These are phyloP conservation scores for Adansonia gregorii DNA, from an alignment of 441 rosid species.

Conservation along the genomic window DNA sequence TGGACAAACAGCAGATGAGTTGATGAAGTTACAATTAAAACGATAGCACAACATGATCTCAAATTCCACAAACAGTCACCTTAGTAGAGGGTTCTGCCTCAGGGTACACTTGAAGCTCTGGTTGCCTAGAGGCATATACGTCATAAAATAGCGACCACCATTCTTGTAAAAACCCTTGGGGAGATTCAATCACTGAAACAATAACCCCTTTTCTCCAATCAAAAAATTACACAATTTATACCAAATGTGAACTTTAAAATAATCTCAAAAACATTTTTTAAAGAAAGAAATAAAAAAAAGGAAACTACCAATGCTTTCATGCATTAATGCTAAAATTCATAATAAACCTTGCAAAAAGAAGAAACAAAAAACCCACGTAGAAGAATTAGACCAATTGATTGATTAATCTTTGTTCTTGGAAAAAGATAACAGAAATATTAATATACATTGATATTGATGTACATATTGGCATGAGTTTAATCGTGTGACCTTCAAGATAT, in stretches of 20 bases:
- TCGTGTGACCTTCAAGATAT: background rate
- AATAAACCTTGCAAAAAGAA: background rate
- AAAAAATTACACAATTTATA: background rate
- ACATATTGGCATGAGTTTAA: background rate
- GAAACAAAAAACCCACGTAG: constrained; percentile 1
- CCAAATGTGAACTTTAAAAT: background rate
- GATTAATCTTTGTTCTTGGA: constrained; percentile 2
- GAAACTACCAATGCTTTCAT: background rate
- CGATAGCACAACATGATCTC: constrained; percentile 13
- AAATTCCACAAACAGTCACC: constrained; percentile 32
- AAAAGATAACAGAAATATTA: constrained; percentile 12
- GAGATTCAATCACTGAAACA: constrained; percentile 44
- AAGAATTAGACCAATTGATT: constrained; percentile 6
- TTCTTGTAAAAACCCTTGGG: constrained; percentile 49
- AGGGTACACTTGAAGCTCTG: constrained; percentile 21
- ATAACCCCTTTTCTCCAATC: constrained; percentile 20
- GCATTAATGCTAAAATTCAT: background rate
- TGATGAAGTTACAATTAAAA: background rate
- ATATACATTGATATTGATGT: background rate
- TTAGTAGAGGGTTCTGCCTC: constrained; percentile 32
- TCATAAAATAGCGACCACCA: constrained; percentile 62
- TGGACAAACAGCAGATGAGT: constrained; percentile 1
- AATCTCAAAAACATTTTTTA: background rate
- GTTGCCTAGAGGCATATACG: constrained; percentile 30
- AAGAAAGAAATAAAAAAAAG: background rate